Conservation (phyloP, 306 rosid species). For the Echinosophora koreensis region DNA sequence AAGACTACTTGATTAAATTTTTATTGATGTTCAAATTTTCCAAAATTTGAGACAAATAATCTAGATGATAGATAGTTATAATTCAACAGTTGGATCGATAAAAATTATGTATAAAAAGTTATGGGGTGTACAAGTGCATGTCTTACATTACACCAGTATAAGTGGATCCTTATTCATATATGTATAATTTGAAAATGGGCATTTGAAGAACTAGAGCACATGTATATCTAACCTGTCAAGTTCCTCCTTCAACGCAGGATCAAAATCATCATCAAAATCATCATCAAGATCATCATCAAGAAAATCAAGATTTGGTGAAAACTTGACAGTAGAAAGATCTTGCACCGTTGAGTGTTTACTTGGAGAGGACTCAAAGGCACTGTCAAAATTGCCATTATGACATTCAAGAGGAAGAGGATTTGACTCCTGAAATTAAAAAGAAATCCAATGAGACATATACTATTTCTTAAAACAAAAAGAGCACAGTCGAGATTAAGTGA, state of each 20-base stretch:
- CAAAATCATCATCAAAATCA: conserved; percentile 81
- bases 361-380: conserved; percentile 55
- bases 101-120: too few relatives aligned
- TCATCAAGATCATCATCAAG: conserved; percentile 71
- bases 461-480: neutral
- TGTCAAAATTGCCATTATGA: conserved; percentile 54
- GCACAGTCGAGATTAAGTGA: neutral
- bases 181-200: neutral
- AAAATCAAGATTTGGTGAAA: conserved; percentile 68
- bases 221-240: conserved; percentile 75
- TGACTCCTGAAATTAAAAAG: conserved; percentile 60
- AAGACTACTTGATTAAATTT: too few relatives aligned
- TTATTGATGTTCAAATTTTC: too few relatives aligned
- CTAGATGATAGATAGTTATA: too few relatives aligned
- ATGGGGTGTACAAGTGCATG: too few relatives aligned
- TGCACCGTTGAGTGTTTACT: conserved; percentile 60
- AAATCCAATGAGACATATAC: conserved; percentile 29
- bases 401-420: conserved; percentile 56
- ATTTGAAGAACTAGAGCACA: conserved; percentile 20
- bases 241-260: conserved; percentile 87
- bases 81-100: too few relatives aligned
- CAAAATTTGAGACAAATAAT: too few relatives aligned
- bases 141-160: too few relatives aligned
- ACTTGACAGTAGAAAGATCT: conserved; percentile 55
- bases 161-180: too few relatives aligned